Percentiles rank a stretch among this genome's conserved stretches.
Evolutionary conservation across 192 early-diverging fungal genomes (phyloP).

Genomic region (Chytriomyces sp.): DNA sequence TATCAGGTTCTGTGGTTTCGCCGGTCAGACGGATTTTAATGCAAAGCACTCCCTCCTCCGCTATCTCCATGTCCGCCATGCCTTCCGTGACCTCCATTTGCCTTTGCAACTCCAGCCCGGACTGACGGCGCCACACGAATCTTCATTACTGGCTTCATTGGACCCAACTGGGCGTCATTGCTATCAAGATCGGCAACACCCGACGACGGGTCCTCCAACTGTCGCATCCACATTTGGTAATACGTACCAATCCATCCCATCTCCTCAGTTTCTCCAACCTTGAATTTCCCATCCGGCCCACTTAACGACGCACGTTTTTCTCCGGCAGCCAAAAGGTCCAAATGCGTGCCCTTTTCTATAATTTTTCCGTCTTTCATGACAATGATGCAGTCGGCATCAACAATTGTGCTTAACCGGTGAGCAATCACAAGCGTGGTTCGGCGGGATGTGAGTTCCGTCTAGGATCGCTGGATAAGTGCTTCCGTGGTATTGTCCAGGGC

Average conservation of each 20-base stretch:
- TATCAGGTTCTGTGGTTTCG: too few relatives aligned
- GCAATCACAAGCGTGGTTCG: conserved; percentile 80
- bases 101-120: neutral
- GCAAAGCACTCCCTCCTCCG: neutral
- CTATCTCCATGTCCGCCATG: neutral
- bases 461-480: conserved; percentile 83
- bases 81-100: neutral
- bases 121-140: neutral
- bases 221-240: conserved; percentile 91
- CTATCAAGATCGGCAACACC: neutral
- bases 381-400: conserved; percentile 78
- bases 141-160: neutral
- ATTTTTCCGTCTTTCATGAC: conserved; percentile 82
- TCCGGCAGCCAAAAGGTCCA: conserved; percentile 65
- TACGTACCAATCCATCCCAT: conserved; percentile 67
- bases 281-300: conserved; percentile 26
- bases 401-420: conserved; percentile 81
- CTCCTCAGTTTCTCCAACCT: conserved; percentile 33
- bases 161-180: too few relatives aligned
- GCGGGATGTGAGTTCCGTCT: conserved; percentile 74
- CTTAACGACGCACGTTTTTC: conserved; percentile 17
- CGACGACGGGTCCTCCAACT: conserved; percentile 58
- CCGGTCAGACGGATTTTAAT: neutral
- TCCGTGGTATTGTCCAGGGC: conserved; percentile 84
- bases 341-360: conserved; percentile 83